Conservation (phyloP, 2,329 filamentous ascomycete species). For the Alternaria sp. region DNA sequence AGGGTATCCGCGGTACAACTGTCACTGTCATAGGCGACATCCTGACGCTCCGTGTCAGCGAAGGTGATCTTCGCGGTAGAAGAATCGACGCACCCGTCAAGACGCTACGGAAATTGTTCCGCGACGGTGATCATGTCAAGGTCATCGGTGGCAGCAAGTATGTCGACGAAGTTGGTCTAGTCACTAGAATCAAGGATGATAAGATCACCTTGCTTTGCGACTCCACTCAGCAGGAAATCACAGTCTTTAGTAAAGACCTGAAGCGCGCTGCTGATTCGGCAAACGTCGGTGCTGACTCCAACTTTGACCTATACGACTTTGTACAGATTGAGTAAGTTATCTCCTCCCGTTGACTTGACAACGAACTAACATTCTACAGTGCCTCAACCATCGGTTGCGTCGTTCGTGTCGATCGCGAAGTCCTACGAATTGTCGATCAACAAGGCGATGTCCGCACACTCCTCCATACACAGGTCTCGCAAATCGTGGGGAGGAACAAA, state of each 20-base stretch:
- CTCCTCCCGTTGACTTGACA: neutral
- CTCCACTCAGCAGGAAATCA: conserved; percentile 90
- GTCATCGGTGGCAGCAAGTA: conserved; percentile 96
- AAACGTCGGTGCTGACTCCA: conserved; percentile 81
- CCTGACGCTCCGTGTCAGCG: conserved; percentile 82
- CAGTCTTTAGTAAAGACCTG: conserved; percentile 96
- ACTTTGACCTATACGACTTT: conserved; percentile 90
- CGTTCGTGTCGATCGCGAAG: conserved; percentile 94
- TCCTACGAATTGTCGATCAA: conserved; percentile 87
- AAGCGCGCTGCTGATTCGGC: conserved; percentile 92
- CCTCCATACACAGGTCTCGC: conserved; percentile 89
- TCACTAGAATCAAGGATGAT: conserved; percentile 91
- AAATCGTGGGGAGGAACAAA: conserved; percentile 82
- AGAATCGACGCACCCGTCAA: conserved; percentile 92
- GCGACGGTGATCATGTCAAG: conserved; percentile 95
- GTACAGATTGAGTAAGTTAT: conserved; percentile 80
- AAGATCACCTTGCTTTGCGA: conserved; percentile 92
- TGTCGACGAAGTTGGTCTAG: conserved; percentile 94
- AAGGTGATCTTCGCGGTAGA: conserved; percentile 82
- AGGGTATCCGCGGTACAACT: conserved; percentile 84
- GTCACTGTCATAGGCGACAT: conserved; percentile 89
- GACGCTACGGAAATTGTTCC: conserved; percentile 90
- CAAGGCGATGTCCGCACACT: conserved; percentile 81
- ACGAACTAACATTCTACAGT: conserved; percentile 44
- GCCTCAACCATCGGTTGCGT: conserved; percentile 90